A percentile compares a stretch with the other conserved stretches of the same genome.
These are phyloP conservation scores for Boletus rubescentipes DNA, from an alignment of 768 basidiomycete species.

Conservation along the genomic window DNA sequence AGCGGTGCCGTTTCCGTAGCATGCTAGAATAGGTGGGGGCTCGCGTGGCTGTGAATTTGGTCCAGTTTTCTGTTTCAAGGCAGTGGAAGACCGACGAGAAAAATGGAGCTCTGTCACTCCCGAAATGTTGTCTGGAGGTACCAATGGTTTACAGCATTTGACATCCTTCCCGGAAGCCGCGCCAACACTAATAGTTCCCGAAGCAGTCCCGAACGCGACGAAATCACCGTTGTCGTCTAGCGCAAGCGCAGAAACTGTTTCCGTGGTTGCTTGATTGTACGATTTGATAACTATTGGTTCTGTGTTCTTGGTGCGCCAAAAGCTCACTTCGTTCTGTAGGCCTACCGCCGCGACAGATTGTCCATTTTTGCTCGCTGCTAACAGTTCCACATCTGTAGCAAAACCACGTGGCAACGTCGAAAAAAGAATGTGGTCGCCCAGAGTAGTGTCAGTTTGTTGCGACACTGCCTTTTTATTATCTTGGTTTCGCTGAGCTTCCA, in stretches of 20 bases:
- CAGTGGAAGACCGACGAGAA: constrained; percentile 7
- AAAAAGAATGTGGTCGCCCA: constrained; percentile 53
- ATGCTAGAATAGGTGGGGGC: constrained; percentile 39
- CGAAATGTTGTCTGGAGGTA: constrained; percentile 42
- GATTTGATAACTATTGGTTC: constrained; percentile 46
- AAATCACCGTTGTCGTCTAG: constrained; percentile 59
- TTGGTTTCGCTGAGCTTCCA: constrained; percentile 79
- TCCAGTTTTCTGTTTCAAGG: constrained; percentile 17
- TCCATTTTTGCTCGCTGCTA: constrained; percentile 71
- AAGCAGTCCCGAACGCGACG: constrained; percentile 71
- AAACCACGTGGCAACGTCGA: constrained; percentile 79
- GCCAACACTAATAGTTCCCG: constrained; percentile 67
- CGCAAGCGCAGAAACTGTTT: constrained; percentile 58
- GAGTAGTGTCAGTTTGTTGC: constrained; percentile 20
- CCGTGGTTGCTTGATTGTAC: constrained; percentile 43
- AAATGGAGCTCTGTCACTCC: constrained; percentile 59
- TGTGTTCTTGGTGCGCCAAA: constrained; percentile 57
- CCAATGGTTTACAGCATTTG: constrained; percentile 41
- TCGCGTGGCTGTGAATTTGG: constrained; percentile 13
- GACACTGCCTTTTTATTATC: constrained; percentile 43
- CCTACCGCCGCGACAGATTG: constrained; percentile 67
- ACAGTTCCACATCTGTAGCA: constrained; percentile 76
- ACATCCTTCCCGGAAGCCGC: constrained; percentile 42
- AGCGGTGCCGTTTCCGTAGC: constrained; percentile 60
- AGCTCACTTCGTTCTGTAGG: constrained; percentile 70